A percentile compares a stretch with the other conserved stretches of the same genome.
Evolutionary conservation across 2,329 filamentous ascomycete genomes (phyloP).

Genomic region (Allantophomopsis lycopodina): DNA sequence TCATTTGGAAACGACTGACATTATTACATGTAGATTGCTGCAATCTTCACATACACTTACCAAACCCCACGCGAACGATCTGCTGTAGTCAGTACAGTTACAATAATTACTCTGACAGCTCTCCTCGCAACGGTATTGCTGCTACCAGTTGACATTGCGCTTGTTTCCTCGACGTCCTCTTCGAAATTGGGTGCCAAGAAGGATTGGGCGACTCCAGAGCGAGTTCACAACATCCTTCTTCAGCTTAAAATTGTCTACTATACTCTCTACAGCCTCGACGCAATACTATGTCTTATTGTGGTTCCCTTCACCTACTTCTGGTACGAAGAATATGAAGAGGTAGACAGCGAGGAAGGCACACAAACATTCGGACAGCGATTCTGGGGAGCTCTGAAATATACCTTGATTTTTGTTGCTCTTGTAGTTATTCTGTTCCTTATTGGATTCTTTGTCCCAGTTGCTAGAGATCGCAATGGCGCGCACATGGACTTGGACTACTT

Average conservation of each 20-base stretch:
- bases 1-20: no score
- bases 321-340: conserved; percentile 94
- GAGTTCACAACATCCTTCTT: conserved; percentile 62
- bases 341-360: conserved; percentile 66
- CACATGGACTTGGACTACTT: conserved; percentile 85
- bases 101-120: conserved; percentile 74
- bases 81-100: conserved; percentile 65
- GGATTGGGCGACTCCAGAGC: conserved; percentile 81
- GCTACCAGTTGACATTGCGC: conserved; percentile 86
- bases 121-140: conserved; percentile 86
- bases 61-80: conserved; percentile 82
- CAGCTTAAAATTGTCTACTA: conserved; percentile 88
- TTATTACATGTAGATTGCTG: conserved; percentile 43
- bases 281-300: conserved; percentile 73
- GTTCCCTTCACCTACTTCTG: conserved; percentile 97
- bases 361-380: conserved; percentile 60
- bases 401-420: conserved; percentile 67
- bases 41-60: conserved; percentile 83
- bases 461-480: conserved; percentile 48
- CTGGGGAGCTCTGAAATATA: conserved; percentile 83
- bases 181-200: conserved; percentile 71
- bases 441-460: conserved; percentile 85
- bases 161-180: conserved; percentile 79
- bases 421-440: conserved; percentile 76
- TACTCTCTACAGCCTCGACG: conserved; percentile 80